Conservation (phyloP, 2,329 filamentous ascomycete genomes). For the Bipolaris sorokiniana region DNA sequence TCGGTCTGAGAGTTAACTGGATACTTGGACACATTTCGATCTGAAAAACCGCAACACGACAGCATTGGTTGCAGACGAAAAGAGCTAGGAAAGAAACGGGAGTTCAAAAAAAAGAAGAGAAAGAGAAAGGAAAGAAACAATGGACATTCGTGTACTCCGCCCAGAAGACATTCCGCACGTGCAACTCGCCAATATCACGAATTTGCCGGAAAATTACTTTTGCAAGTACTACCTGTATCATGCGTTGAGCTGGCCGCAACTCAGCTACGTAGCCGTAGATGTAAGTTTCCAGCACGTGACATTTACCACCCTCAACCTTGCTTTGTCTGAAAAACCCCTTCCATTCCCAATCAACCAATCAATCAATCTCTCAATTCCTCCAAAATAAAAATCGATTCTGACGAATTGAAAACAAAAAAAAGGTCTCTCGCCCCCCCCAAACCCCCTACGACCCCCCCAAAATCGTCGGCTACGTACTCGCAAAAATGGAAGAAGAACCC, state of each 20-base stretch:
- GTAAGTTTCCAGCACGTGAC: constrained; percentile 42
- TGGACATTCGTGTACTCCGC: constrained; percentile 90
- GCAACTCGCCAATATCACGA: constrained; percentile 98
- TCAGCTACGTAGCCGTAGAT: constrained; percentile 95
- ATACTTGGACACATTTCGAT: not conserved
- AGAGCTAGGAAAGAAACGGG: not conserved
- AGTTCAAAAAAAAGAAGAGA: not conserved
- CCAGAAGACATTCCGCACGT: constrained; percentile 87
- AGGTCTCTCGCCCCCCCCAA: constrained; percentile 76
- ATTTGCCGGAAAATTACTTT: constrained; percentile 99
- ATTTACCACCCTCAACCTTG: not conserved
- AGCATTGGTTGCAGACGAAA: no score
- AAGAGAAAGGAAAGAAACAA: constrained; percentile 48
- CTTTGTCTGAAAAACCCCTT: not conserved
- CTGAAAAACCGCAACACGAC: no score
- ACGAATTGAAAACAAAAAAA: no score
- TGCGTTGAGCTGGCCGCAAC: constrained; percentile 95
- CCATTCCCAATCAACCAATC: no score
- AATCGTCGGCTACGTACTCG: constrained; percentile 98
- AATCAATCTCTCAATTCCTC: not conserved
- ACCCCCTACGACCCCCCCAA: constrained; percentile 89
- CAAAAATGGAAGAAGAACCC: constrained; percentile 99
- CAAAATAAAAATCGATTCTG: no score
- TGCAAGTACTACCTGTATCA: constrained; percentile 99
- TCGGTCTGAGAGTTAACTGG: not conserved